Evolutionary conservation across 2,329 filamentous ascomycete species (phyloP).

Genomic region (Endoconidiophora laricicola): DNA sequence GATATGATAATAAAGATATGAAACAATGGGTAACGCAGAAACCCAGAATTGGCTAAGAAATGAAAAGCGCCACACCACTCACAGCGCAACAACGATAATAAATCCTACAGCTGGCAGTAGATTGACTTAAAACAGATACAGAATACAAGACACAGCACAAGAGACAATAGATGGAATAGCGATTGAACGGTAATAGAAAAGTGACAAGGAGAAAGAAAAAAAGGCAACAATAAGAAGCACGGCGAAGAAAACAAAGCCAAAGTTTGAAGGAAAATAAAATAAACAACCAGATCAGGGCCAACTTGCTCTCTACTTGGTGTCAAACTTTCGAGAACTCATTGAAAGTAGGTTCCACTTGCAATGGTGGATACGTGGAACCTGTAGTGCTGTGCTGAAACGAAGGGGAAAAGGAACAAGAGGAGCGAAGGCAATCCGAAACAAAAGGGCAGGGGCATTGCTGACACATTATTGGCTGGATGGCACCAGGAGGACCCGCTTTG

Average conservation of each 20-base stretch:
- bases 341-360: neutral
- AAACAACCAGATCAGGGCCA: neutral
- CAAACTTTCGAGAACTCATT: too few relatives aligned
- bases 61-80: too few relatives aligned
- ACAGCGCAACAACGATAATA: too few relatives aligned
- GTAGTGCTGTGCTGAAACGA: slow-evolving; percentile 2
- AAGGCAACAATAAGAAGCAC: neutral
- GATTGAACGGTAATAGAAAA: neutral
- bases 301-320: too few relatives aligned
- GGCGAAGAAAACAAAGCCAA: neutral
- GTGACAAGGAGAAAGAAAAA: neutral
- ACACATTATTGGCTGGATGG: neutral
- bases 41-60: too few relatives aligned
- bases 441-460: slow-evolving; percentile 9
- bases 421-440: slow-evolving; percentile 13
- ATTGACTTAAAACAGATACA: neutral
- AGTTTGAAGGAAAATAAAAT: neutral
- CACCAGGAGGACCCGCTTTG: neutral
- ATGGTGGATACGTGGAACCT: slow-evolving; percentile 7
- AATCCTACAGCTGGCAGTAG: neutral
- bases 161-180: neutral
- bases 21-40: neutral
- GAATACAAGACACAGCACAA: neutral
- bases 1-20: neutral
- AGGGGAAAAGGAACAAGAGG: slow-evolving; percentile 1